These are phyloP conservation scores for Murraya koenigii DNA, from an alignment of 345 rosid genomes.

Conservation along the genomic window DNA sequence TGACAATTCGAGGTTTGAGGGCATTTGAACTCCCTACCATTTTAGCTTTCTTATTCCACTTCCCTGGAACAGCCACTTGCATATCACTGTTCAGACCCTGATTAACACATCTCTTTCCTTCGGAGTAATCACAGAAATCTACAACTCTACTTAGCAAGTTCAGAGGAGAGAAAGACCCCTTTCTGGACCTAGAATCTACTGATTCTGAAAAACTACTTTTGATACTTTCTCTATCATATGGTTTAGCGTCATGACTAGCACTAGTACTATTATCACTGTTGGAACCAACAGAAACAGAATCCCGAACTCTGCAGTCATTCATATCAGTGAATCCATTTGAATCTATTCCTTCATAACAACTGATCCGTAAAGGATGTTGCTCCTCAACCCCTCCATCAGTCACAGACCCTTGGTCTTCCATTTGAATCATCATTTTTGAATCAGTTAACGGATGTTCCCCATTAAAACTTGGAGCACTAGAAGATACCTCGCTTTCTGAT, in stretches of 20 bases:
- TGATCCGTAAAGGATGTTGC: constrained; percentile 2
- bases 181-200: constrained; percentile 9
- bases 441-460: constrained; percentile 11
- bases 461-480: constrained; percentile 7
- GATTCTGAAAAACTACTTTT: constrained; percentile 17
- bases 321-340: constrained; percentile 16
- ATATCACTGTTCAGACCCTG: constrained; percentile 6
- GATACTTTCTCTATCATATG: constrained; percentile 10
- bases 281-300: constrained; percentile 30
- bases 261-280: constrained; percentile 20
- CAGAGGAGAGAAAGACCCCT: constrained; percentile 10
- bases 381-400: constrained; percentile 13
- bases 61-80: constrained; percentile 21
- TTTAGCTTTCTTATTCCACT: constrained; percentile 31
- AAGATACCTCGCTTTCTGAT: constrained; percentile 14
- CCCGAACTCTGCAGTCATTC: constrained; percentile 24
- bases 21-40: constrained; percentile 19
- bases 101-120: constrained; percentile 11
- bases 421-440: constrained; percentile 15
- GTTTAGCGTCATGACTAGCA: constrained; percentile 16
- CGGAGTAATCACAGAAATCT: constrained; percentile 15
- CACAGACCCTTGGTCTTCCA: constrained; percentile 12
- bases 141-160: constrained; percentile 17
- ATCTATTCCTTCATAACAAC: constrained; percentile 6
- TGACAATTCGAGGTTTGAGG: constrained; percentile 24